Conservation (phyloP, 78 protist species). For the Polysphondylium violaceum region DNA sequence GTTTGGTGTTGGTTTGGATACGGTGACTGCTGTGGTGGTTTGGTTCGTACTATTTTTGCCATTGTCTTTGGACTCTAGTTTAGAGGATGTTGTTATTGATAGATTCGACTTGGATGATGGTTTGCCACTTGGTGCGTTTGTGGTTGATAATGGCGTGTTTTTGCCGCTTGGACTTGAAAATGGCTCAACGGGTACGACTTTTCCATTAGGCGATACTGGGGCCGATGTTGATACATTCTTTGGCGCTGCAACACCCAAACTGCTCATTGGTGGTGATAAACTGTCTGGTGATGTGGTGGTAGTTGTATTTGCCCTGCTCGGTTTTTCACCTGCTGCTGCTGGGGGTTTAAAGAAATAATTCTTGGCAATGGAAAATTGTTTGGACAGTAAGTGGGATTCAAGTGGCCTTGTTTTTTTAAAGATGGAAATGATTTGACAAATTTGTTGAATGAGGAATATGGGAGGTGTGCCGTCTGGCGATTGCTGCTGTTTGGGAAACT, state of each 20-base stretch:
- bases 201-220: not conserved
- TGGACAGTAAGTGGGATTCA: slow-evolving; percentile 24
- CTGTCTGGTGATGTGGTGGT: not conserved
- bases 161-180: not conserved
- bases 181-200: no score
- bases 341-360: not conserved
- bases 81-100: not conserved
- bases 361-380: slow-evolving; percentile 15
- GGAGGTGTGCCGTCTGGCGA: not conserved
- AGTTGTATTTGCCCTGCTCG: not conserved
- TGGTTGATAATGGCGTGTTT: not conserved
- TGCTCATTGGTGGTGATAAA: not conserved
- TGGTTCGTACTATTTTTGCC: not conserved
- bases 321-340: no score
- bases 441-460: slow-evolving; percentile 13
- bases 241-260: not conserved
- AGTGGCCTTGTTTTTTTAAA: slow-evolving; percentile 55
- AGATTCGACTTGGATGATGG: not conserved
- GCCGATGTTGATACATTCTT: not conserved
- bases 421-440: slow-evolving; percentile 41
- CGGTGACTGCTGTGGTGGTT: not conserved
- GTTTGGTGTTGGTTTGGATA: no score
- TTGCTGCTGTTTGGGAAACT: slow-evolving; percentile 28
- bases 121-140: not conserved
- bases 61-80: not conserved